A percentile compares a stretch with the other conserved stretches of the same genome.
phyloP scores from a whole-genome alignment of 805 yeast genomes.

The Sugiyamaella mastotermitis region DNA sequence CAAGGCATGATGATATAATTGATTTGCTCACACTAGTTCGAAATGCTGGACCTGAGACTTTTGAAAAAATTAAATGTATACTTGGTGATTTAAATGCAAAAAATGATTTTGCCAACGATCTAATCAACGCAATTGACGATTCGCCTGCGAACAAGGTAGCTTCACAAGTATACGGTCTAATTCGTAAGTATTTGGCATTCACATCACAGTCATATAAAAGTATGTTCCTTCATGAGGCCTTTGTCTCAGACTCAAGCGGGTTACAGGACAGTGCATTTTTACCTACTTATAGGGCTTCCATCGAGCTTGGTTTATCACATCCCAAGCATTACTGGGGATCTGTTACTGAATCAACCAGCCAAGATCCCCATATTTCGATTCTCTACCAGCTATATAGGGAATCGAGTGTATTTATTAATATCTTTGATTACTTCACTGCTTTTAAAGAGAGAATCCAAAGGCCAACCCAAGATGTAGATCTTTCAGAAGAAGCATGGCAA shows the following conservation, averaged over 20 bases:
- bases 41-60: background rate
- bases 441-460: conserved; percentile 37
- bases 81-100: no score
- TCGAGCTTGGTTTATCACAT: conserved; percentile 38
- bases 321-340: conserved; percentile 31
- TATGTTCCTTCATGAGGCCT: conserved; percentile 37
- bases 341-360: conserved; percentile 26
- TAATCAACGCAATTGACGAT: background rate
- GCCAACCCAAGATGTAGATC: conserved; percentile 21
- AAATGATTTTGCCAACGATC: background rate
- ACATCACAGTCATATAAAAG: conserved; percentile 9
- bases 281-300: conserved; percentile 39
- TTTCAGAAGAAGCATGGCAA: conserved; percentile 47
- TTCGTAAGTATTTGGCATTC: background rate
- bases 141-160: background rate
- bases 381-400: conserved; percentile 71
- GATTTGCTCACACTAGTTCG: background rate
- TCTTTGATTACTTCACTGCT: conserved; percentile 60
- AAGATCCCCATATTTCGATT: conserved; percentile 46
- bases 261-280: conserved; percentile 34
- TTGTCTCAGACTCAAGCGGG: conserved; percentile 32
- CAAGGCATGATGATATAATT: no score
- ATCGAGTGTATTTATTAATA: conserved; percentile 62
- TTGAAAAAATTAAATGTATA: no score
- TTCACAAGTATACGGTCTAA: background rate